Evolutionary conservation across 2,329 filamentous ascomycete species (phyloP).

Genomic region (Aspergillus jensenii): DNA sequence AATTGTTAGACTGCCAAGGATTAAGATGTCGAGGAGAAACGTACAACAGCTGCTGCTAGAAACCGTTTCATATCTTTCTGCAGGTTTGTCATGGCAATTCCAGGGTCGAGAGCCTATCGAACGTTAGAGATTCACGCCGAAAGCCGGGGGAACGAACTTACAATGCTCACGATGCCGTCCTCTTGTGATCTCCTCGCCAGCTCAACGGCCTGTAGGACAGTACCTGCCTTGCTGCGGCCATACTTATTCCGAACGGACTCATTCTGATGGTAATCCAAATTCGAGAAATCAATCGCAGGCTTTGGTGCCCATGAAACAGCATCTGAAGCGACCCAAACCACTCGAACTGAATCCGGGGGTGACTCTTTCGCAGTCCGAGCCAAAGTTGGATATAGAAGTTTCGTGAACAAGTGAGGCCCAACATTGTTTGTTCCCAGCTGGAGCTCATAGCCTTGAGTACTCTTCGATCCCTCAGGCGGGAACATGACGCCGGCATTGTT

Average conservation of each 20-base stretch:
- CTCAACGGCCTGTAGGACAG: conserved; percentile 3
- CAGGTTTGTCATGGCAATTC: conserved; percentile 9
- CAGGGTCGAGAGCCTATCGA: conserved; percentile 11
- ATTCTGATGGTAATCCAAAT: neutral
- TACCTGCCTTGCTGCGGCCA: neutral
- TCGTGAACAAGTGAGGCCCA: conserved; percentile 42
- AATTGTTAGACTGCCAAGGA: accelerated
- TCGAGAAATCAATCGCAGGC: conserved; percentile 1
- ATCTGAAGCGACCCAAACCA: conserved; percentile 3
- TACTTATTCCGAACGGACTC: neutral
- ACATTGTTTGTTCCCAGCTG: conserved; percentile 44
- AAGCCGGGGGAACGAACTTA: neutral
- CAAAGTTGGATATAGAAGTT: conserved; percentile 11
- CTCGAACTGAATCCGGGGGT: neutral
- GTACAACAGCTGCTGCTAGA: neutral
- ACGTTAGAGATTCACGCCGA: neutral
- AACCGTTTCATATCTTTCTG: conserved; percentile 9
- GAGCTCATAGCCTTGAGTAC: conserved; percentile 31
- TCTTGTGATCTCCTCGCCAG: neutral
- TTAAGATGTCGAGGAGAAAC: neutral
- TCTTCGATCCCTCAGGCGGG: conserved; percentile 33
- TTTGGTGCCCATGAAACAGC: neutral
- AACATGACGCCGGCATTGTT: conserved; percentile 44
- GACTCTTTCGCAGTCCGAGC: neutral
- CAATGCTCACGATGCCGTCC: neutral